These are phyloP conservation scores for Sphagnum tenellum DNA, from an alignment of 225 moss, liverwort and hornwort genomes.

Conservation along the genomic window DNA sequence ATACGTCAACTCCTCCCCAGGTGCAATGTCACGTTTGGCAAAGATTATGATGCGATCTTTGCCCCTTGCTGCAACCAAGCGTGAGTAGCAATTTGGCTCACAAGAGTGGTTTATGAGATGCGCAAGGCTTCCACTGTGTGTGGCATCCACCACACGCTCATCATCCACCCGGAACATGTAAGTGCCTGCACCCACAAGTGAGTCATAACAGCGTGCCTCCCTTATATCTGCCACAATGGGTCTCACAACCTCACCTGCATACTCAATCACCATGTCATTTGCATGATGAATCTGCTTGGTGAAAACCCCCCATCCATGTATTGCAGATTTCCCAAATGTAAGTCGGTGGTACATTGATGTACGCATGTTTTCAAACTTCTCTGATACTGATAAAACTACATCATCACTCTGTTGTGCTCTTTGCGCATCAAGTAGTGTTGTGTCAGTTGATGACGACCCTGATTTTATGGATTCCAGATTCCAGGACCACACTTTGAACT, in stretches of 20 bases:
- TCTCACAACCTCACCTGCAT: constrained; percentile 46
- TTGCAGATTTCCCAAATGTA: constrained; percentile 58
- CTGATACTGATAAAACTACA: constrained; percentile 12
- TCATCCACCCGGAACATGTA: constrained; percentile 65
- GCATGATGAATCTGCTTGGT: constrained; percentile 17
- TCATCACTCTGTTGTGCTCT: background rate
- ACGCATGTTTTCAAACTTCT: constrained; percentile 41
- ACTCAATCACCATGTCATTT: constrained; percentile 27
- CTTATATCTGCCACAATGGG: constrained; percentile 43
- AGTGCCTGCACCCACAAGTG: constrained; percentile 55
- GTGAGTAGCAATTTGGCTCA: constrained; percentile 61
- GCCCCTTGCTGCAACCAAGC: constrained; percentile 37
- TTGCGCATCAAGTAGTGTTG: background rate
- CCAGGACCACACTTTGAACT: constrained; percentile 23
- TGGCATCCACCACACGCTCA: constrained; percentile 55
- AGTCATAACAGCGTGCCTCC: constrained; percentile 40
- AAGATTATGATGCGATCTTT: constrained; percentile 57
- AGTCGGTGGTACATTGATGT: constrained; percentile 39
- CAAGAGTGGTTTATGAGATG: constrained; percentile 62
- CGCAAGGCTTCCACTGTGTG: constrained; percentile 45
- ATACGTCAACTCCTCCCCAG: constrained; percentile 45
- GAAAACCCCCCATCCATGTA: constrained; percentile 59
- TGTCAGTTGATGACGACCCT: constrained; percentile 15
- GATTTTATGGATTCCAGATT: constrained; percentile 30
- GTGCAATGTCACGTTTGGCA: constrained; percentile 39